Base-by-base conservation (phyloP, 768 basidiomycete species). In the Mycena filopes region DNA sequence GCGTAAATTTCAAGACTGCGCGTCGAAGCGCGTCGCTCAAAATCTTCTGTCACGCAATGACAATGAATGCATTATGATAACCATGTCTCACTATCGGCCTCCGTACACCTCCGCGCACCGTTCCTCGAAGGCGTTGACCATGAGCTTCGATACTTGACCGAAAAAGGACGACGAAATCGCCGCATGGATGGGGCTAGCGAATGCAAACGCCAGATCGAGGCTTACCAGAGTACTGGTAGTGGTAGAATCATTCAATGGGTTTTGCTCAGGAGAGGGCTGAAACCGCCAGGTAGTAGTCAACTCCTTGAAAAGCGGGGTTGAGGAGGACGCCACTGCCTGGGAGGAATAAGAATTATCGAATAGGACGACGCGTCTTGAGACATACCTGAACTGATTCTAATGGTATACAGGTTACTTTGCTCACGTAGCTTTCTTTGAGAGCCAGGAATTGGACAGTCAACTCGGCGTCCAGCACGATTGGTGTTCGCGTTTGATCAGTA, bases 71-170 rank as follows among this genome's bases (percentile, higher is more conserved):
- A 42, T 40, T 47, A 29, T 61, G n/a, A 25, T 42, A 49, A 45
- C 46, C 13, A 21, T 47, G 49, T 23, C 9, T 23, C 25, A 20
- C 26, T 60, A 66, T n/a, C 53, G 57, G 16, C 28, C 2, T 1
- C 93, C 92, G 71, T 95, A 96, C 7, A 97, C 81, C 54, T 84
- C 80, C 59, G 82, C 47, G 76, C 95, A 97, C 28, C 96, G 86
- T 67, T 90, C 84, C 79, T 98, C 96, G 71, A 99, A 99, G 1
- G 96, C 96, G 56, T 90, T 81, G 25, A 98, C 90, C 95, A 98
- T 98, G 78, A 91, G 84, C 69, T 87, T 87, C 4, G 93, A 93
- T 6, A 98, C 90, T 73, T 92, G 89, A 11, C 92, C 92, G 74
- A 98, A 94, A 75, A 98, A 95, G 4, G 89, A 81, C 23, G 89